Base-by-base conservation (phyloP, 371 early-diverging fungal genomes). In the Thermomucor indicae-seudaticae region DNA sequence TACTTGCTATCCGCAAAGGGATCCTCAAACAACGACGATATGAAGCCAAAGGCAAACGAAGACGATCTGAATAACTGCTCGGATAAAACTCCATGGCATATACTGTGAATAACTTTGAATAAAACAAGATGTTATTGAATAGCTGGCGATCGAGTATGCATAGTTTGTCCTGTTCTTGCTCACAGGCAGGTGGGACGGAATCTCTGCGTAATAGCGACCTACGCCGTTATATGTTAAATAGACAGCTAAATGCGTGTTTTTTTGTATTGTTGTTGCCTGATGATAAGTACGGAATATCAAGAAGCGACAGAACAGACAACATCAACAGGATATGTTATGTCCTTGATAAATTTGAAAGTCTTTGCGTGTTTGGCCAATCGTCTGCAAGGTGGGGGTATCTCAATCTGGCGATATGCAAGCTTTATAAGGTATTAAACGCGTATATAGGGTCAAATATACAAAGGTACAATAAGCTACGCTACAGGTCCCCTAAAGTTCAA, bases 161-260 rank as follows among this genome's bases (percentile, higher is more conserved):
- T 52, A 80, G 78, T 52, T 66, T 69, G 11, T 66, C 74, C 22
- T 66, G 63, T 42, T 65, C 66, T 24, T 79, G 62, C 29, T 79
- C 80, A 39, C 65, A 76, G 27, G 73, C 67, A 19, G 80, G 79
- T n/a, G 80, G 80, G 52, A 81, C 76, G 14, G 67, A 45, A 78
- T 81, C 43, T 76, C 75, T 4, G 62, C 60, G 42, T 78, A 78
- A 55, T 80, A 81, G 20, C 62, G 67, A 30, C 68, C 77, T 0
- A 63, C 46, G 24, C 75, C 72, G 32, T 78, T 81, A 55, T 80
- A 81, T 1, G 81, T 80, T 62, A 81, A 57, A 50, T 80, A 81
- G 10, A 80, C 63, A 22, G 79, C 78, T 12, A 68, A 64, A 30
- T 79, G 75, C 39, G 77, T 62, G 23, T n/a, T 54, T 51, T 0